Evolutionary conservation across 2,329 filamentous ascomycete species (phyloP), one percentile per base, ranked within the genome.

Genomic region (Ophiostoma sp.): DNA sequence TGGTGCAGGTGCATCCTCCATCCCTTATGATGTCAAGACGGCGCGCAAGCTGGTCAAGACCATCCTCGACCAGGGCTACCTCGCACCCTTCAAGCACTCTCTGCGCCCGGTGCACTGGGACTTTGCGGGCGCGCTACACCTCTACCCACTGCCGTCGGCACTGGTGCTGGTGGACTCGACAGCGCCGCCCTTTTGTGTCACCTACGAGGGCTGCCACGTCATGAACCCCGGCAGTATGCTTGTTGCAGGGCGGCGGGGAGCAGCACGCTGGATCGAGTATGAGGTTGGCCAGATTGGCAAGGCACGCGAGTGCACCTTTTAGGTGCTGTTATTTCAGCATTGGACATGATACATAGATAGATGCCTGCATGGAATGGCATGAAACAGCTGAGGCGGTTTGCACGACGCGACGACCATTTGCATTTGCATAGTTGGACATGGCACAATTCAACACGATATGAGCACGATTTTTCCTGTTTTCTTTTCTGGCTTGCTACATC

Each of bases 141-240:
- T 99, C 31, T 98, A 97, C 78, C 95, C 94, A 10, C 80, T 98
- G 36, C 95, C 95, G 1, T 94, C 92, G 27, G 88, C 91, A 0
- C 82, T 98, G 76, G 87, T 96, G 20, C 80, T 99, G 4, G 89
- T 93, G 1, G 95, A 99, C 79, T 83, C 90, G 0, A 92, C 94
- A 60, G 89, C 90, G 11, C 89, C 91, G 17, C 85, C 93, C 0
- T 99, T 97, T 76, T 90, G 90, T 69, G 83, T 97, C 73, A 96
- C 92, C 17, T 98, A 98, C 77, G 94, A 97, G 79, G 94, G 94
- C 0, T 98, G 95, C 77, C 92, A 95, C 80, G 94, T 97, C 44
- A 89, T 99, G 86, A 99, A 99, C 78, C 94, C 95, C 0, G 93
- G 93, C 6, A 84, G 86, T 67, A 79, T 99, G 67, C 84, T 96